A percentile compares a stretch with the other conserved stretches of the same genome.
These are phyloP conservation scores for Scheffersomyces spartinae DNA, from an alignment of 805 yeast genomes.

Conservation along the genomic window DNA sequence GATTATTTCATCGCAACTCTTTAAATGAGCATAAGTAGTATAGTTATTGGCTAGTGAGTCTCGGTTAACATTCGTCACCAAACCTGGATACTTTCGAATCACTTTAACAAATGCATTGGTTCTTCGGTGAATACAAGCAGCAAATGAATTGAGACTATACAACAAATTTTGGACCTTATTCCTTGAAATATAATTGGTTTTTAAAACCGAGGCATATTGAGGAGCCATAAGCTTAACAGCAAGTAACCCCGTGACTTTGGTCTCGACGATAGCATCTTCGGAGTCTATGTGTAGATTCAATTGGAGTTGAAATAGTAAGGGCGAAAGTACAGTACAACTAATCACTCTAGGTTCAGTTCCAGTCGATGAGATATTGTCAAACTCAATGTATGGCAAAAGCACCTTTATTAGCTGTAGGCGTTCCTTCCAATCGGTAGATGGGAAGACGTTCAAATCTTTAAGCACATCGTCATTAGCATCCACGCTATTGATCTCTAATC, in stretches of 20 bases:
- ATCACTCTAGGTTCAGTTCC: conserved; percentile 5
- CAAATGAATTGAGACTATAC: conserved; percentile 1
- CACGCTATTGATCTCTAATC: too few relatives aligned
- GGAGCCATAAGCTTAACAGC: conserved; percentile 5
- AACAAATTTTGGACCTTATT: conserved; percentile 14
- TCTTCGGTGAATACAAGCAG: not conserved
- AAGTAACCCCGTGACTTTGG: conserved; percentile 2
- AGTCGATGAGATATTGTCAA: conserved; percentile 4
- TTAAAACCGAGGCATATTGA: conserved; percentile 10
- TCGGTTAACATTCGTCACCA: not conserved
- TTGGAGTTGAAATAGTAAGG: conserved; percentile 12
- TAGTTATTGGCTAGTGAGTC: not conserved
- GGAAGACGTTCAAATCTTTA: conserved; percentile 19
- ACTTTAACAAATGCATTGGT: not conserved
- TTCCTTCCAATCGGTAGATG: conserved; percentile 20
- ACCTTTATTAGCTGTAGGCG: conserved; percentile 13
- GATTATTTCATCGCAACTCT: not conserved
- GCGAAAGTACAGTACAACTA: conserved; percentile 8
- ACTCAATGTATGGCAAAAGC: conserved; percentile 15
- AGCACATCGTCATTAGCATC: conserved; percentile 11
- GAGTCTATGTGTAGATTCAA: conserved; percentile 8
- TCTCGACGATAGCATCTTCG: conserved; percentile 5
- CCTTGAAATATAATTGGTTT: conserved; percentile 13
- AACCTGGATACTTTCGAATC: not conserved
- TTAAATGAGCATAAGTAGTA: not conserved